These are phyloP conservation scores for Alternaria novae-zelandiae DNA, from an alignment of 2,329 filamentous ascomycete species.

Conservation along the genomic window DNA sequence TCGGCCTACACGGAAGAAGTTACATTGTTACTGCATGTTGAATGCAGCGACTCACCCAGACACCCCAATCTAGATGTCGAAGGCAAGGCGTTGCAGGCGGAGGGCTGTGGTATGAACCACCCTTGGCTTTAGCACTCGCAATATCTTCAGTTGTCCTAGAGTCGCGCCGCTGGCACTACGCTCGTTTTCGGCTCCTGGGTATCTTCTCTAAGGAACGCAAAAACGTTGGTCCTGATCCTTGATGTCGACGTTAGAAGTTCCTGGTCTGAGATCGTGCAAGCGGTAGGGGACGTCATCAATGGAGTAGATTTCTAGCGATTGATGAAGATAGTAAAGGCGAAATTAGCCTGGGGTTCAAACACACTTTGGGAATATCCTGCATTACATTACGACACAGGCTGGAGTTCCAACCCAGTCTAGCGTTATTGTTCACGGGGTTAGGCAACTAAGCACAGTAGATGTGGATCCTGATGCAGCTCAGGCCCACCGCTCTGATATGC, in stretches of 20 bases:
- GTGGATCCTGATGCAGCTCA: neutral
- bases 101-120: neutral
- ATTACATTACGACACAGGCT: neutral
- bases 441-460: neutral
- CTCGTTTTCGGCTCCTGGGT: neutral
- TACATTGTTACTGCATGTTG: neutral
- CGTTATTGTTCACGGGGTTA: neutral
- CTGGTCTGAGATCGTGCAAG: neutral
- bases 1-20: neutral
- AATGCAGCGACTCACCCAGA: neutral
- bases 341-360: neutral
- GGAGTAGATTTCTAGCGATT: neutral
- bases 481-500: neutral
- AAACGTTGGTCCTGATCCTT: neutral
- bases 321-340: neutral
- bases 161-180: no score
- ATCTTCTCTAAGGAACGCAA: no score
- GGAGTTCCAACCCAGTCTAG: neutral
- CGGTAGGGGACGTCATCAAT: neutral
- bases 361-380: neutral
- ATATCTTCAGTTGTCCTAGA: no score
- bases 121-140: no score
- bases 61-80: neutral
- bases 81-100: neutral
- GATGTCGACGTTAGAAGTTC: fast-evolving